phyloP scores from a whole-genome alignment of 352 stramenopile genomes.

The Phytophthora meadii region DNA sequence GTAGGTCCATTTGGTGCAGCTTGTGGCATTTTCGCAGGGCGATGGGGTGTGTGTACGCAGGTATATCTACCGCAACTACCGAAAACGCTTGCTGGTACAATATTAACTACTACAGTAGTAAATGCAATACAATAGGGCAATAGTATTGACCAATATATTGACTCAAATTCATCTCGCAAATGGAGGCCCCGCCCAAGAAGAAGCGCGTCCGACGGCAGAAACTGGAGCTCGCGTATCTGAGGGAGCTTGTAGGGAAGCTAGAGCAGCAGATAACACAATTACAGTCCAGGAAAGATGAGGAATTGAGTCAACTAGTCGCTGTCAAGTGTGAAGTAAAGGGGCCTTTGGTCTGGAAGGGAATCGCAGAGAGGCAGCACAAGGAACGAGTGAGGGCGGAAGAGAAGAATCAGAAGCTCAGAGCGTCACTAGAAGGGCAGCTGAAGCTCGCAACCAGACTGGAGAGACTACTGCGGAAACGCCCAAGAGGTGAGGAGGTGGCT shows the following conservation, averaged over 20 bases:
- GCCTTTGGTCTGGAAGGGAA: constrained; percentile 36
- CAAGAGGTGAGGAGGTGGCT: constrained; percentile 22
- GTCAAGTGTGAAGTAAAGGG: not conserved
- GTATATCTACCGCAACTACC: too few relatives aligned
- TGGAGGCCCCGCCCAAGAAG: constrained; percentile 34
- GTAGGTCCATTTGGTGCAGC: too few relatives aligned
- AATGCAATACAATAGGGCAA: too few relatives aligned
- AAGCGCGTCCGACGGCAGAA: constrained; percentile 46
- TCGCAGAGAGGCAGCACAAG: constrained; percentile 37
- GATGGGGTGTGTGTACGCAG: too few relatives aligned
- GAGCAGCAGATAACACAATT: constrained; percentile 32
- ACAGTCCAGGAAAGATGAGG: constrained; percentile 1
- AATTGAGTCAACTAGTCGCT: not conserved
- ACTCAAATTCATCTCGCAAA: too few relatives aligned
- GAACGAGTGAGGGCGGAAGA: constrained; percentile 34
- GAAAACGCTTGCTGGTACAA: too few relatives aligned
- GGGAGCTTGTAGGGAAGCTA: constrained; percentile 38
- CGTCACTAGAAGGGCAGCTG: constrained; percentile 41
- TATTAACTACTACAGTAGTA: too few relatives aligned
- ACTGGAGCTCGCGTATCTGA: constrained; percentile 47
- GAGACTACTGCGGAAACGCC: constrained; percentile 31
- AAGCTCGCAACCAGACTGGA: constrained; percentile 45
- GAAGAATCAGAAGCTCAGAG: constrained; percentile 43
- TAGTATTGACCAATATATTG: too few relatives aligned
- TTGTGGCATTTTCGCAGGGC: too few relatives aligned